These are phyloP conservation scores for Macadamia tetraphylla DNA, from an alignment of 164 flowering plant species.

Conservation along the genomic window DNA sequence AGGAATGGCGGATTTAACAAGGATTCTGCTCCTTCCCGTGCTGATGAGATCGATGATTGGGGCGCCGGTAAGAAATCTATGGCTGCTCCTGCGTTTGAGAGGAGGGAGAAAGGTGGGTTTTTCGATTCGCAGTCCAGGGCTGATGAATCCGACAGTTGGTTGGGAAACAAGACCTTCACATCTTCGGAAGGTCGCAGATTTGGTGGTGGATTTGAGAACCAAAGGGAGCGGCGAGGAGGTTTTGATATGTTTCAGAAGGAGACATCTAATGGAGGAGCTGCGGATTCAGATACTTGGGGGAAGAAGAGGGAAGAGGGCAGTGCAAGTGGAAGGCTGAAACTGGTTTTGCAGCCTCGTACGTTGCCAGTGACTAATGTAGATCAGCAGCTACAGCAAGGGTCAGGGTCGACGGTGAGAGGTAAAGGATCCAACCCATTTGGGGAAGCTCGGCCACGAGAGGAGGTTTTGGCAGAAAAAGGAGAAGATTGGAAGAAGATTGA, in stretches of 20 bases:
- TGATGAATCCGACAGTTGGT: conserved; percentile 68
- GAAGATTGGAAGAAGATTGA: conserved; percentile 94
- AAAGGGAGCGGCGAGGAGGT: conserved; percentile 27
- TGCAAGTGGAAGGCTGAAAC: conserved; percentile 48
- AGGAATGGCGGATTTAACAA: conserved; percentile 20
- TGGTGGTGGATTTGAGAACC: conserved; percentile 18
- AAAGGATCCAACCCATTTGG: conserved; percentile 83
- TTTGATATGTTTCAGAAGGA: conserved; percentile 29
- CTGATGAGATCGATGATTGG: conserved; percentile 95
- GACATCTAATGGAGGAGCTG: conserved; percentile 17
- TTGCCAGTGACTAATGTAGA: conserved; percentile 39
- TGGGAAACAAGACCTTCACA: conserved; percentile 28
- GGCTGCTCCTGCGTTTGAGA: conserved; percentile 34
- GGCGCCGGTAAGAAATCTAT: conserved; percentile 63
- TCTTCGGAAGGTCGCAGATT: conserved; percentile 25
- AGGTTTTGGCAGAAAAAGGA: conserved; percentile 86
- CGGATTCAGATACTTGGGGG: conserved; percentile 50
- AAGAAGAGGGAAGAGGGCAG: conserved; percentile 39
- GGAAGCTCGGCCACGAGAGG: conserved; percentile 96
- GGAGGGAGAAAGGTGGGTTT: conserved; percentile 49
- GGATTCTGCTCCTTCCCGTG: conserved; percentile 60
- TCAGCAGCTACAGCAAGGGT: conserved; percentile 19
- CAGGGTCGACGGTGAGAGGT: conserved; percentile 25
- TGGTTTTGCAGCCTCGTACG: conserved; percentile 74
- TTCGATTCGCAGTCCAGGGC: conserved; percentile 68